Evolutionary conservation across 805 yeast genomes (phyloP).

Genomic region (Jamesozyma hellenica): DNA sequence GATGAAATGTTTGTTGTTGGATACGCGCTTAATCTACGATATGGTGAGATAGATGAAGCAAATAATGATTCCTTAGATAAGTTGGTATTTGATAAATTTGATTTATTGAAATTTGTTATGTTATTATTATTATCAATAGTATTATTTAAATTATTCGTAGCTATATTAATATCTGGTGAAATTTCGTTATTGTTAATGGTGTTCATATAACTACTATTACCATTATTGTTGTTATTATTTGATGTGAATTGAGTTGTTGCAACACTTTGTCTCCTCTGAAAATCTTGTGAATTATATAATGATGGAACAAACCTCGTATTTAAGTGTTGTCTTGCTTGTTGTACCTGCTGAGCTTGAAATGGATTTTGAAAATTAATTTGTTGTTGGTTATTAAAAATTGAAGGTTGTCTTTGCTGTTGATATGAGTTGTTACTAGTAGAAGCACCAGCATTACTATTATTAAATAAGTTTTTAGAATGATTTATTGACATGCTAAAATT

Average conservation of each 20-base stretch:
- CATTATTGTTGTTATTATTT: background rate
- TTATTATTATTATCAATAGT: background rate
- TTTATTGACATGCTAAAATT: slow-evolving; percentile 8
- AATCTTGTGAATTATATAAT: slow-evolving; percentile 17
- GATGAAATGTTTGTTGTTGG: slow-evolving; percentile 15
- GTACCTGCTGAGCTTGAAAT: slow-evolving; percentile 4
- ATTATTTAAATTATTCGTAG: background rate
- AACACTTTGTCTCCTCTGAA: slow-evolving; percentile 32
- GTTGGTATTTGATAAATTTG: background rate
- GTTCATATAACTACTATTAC: background rate
- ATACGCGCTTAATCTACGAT: slow-evolving; percentile 23
- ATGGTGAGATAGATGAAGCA: slow-evolving; percentile 14
- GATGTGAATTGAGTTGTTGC: slow-evolving; percentile 19
- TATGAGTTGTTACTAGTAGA: background rate
- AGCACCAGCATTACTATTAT: background rate
- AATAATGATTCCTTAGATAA: background rate
- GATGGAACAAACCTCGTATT: slow-evolving; percentile 16
- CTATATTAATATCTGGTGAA: slow-evolving; percentile 1
- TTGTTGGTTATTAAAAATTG: slow-evolving; percentile 1
- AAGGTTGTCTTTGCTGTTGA: slow-evolving; percentile 3
- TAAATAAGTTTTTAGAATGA: background rate
- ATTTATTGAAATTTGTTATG: too few relatives aligned
- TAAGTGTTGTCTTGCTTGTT: slow-evolving; percentile 12
- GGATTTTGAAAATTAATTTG: slow-evolving; percentile 2
- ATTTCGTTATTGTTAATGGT: background rate